These are phyloP conservation scores for Pythium volutum DNA, from an alignment of 352 stramenopile genomes.

Conservation along the genomic window DNA sequence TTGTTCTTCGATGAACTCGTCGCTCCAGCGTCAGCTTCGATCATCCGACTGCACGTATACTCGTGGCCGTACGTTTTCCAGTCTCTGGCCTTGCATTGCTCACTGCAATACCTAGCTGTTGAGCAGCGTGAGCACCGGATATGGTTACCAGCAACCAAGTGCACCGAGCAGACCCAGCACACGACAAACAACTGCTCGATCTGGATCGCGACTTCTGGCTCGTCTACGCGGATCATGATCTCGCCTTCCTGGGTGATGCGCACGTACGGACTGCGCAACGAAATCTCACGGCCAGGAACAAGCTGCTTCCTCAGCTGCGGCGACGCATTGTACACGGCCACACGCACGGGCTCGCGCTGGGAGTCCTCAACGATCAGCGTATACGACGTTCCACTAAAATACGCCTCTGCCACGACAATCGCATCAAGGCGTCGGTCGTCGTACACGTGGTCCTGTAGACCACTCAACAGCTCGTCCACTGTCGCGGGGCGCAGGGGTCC, in stretches of 20 bases:
- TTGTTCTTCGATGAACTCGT: no score
- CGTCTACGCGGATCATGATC: slow-evolving; percentile 16
- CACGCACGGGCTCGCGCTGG: slow-evolving; percentile 3
- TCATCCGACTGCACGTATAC: background rate
- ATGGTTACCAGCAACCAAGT: background rate
- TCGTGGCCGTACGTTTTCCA: background rate
- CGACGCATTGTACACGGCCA: slow-evolving; percentile 8
- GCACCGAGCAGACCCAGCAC: slow-evolving; percentile 10
- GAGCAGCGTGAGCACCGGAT: background rate
- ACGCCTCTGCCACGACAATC: slow-evolving; percentile 1
- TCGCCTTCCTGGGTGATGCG: background rate
- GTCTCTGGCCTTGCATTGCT: background rate
- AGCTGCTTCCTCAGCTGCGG: slow-evolving; percentile 3
- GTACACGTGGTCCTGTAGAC: slow-evolving; percentile 12
- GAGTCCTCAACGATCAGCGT: slow-evolving; percentile 14
- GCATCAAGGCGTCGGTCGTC: background rate
- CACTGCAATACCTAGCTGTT: background rate
- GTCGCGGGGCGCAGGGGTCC: background rate
- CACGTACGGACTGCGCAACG: slow-evolving; percentile 4
- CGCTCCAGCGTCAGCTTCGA: no score
- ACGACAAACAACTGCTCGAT: background rate
- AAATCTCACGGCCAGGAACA: background rate
- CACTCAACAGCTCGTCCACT: slow-evolving; percentile 16
- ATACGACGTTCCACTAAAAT: slow-evolving; percentile 16
- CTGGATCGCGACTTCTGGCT: background rate